Base-by-base conservation (phyloP, 169 alveolate genomes). In the Plasmodium inui region DNA sequence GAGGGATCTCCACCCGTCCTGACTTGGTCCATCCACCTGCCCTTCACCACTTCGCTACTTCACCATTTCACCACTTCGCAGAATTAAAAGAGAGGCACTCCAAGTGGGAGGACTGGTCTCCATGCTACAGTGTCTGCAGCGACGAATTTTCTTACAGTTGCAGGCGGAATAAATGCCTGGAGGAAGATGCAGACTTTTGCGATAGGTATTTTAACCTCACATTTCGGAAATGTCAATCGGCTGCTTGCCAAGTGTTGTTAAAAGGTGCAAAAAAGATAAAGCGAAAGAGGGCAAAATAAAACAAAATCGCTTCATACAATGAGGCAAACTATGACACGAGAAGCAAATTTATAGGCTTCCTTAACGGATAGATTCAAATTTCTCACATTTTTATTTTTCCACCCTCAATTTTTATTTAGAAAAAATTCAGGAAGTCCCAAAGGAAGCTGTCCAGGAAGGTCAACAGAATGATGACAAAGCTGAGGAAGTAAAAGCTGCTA, bases 81-180 rank as follows among this genome's bases (percentile, higher is more conserved):
- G 94, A 14, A 17, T 50, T 79, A 67, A 41, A 79, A 44, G 53
- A 61, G 30, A 44, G 4, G 26, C 72, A 61, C 55, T 41, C 14
- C 8, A 22, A 79, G 9, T 46, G 79, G 89, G 94, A 28, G 46
- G 39, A 26, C 8, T 79, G 83, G 94, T 89, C 94, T 28, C 94
- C 94, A 6, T 89, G 94, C 44, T 89, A 89, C 41, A 89, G 72
- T 44, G 32, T 19, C 73, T 89, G 94, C 55, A 41, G 28, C 19
- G 84, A 89, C 34, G 73, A 89, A 6, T 41, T 89, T 78, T 30
- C 94, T 7, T 89, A 89, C 76, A 55, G 82, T 22, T 89, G 94
- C 50, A 57, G 89, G 82, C 53, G 72, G 44, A 79, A 89, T 34
- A 67, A 57, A 32, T 89, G 94, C 72, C 5, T 28, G 37, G 73